phyloP scores from a whole-genome alignment of 805 yeast species.

The Candida ipomoeae region DNA sequence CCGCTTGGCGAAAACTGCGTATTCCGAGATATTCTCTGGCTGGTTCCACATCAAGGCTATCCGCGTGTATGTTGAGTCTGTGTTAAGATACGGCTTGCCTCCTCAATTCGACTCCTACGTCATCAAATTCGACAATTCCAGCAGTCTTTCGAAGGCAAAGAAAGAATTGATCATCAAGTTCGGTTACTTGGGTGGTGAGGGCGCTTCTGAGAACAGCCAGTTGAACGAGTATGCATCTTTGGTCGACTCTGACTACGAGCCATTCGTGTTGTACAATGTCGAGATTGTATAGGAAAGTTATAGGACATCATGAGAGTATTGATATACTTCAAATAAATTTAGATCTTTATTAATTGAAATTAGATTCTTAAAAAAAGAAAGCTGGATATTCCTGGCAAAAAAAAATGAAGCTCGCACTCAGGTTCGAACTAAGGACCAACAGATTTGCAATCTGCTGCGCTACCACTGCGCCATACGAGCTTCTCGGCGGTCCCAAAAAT shows the following conservation, averaged over 20 bases:
- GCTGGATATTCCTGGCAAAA: conserved; percentile 13
- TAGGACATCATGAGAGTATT: background rate
- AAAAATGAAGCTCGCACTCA: conserved; percentile 71
- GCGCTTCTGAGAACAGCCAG: conserved; percentile 66
- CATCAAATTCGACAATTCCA: conserved; percentile 40
- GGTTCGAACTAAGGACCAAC: conserved; percentile 97
- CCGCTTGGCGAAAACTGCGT: conserved; percentile 85
- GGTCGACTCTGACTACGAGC: conserved; percentile 94
- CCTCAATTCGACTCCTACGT: conserved; percentile 70
- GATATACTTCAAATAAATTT: background rate
- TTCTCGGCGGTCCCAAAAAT: background rate
- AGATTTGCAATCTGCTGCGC: conserved; percentile 99
- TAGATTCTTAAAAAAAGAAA: no score
- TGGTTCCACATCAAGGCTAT: conserved; percentile 91
- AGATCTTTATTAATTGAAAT: background rate
- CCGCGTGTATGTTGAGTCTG: conserved; percentile 87
- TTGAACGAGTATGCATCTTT: conserved; percentile 85
- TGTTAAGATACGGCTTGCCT: conserved; percentile 93
- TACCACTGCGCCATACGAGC: conserved; percentile 94
- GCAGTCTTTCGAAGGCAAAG: conserved; percentile 54
- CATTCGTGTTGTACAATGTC: conserved; percentile 77
- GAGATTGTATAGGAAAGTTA: conserved; percentile 27
- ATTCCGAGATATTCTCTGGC: conserved; percentile 73
- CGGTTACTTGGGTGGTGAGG: conserved; percentile 90
- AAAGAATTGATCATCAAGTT: conserved; percentile 67